Evolutionary conservation across 805 yeast species (phyloP).

Genomic region (Ogataea angusta): DNA sequence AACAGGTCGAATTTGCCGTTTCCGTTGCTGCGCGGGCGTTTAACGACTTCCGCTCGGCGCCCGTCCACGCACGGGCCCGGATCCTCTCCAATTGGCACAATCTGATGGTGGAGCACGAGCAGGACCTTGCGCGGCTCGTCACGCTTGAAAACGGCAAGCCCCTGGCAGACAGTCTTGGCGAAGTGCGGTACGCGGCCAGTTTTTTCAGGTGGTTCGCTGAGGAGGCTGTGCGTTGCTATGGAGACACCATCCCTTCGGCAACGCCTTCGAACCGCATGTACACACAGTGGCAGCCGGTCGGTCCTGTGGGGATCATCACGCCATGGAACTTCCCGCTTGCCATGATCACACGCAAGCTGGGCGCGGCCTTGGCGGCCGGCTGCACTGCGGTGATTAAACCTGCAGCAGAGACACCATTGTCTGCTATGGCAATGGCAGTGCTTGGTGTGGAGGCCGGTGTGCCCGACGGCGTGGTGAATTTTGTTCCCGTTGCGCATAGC

Average conservation of each 20-base stretch:
- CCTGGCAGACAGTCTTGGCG: conserved; percentile 65
- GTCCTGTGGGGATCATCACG: conserved; percentile 74
- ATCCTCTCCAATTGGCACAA: conserved; percentile 50
- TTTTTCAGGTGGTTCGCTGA: conserved; percentile 88
- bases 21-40: conserved; percentile 52
- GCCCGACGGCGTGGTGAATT: conserved; percentile 67
- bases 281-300: conserved; percentile 67
- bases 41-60: conserved; percentile 41
- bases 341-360: conserved; percentile 70
- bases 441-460: conserved; percentile 64
- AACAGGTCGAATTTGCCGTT: conserved; percentile 50
- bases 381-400: conserved; percentile 78
- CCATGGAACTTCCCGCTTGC: conserved; percentile 88
- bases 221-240: conserved; percentile 69
- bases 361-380: conserved; percentile 81
- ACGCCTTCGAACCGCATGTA: conserved; percentile 46
- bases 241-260: conserved; percentile 58
- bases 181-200: conserved; percentile 63
- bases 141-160: conserved; percentile 79
- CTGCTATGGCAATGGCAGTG: conserved; percentile 64
- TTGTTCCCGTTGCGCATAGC: conserved; percentile 46
- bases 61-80: conserved; percentile 54
- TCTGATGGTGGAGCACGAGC: conserved; percentile 51
- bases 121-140: conserved; percentile 63
- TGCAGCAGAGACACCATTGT: conserved; percentile 70